phyloP scores from a whole-genome alignment of 2,329 filamentous ascomycete genomes.

The Colletotrichum chlorophyti region DNA sequence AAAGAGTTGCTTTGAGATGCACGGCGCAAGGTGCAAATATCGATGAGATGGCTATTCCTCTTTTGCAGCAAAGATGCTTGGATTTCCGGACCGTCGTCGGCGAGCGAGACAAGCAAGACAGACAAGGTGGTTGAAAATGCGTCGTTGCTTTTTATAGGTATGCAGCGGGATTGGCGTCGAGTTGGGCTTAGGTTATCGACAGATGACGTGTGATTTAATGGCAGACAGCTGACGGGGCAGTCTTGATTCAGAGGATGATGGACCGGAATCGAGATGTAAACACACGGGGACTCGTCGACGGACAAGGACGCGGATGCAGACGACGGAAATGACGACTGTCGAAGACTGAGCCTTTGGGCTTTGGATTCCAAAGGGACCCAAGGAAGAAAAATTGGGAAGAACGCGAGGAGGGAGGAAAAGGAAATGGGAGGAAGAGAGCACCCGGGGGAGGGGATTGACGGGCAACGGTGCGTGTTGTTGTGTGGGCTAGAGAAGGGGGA shows the following conservation, averaged over 20 bases:
- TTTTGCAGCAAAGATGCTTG: constrained; percentile 13
- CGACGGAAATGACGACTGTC: constrained; percentile 21
- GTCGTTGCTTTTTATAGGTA: constrained; percentile 5
- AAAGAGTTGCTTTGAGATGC: not conserved
- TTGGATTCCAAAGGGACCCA: constrained; percentile 24
- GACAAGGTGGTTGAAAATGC: constrained; percentile 1
- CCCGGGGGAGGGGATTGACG: constrained; percentile 48
- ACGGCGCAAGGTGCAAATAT: not conserved
- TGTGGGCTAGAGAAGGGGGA: constrained; percentile 30
- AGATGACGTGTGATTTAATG: constrained; percentile 18
- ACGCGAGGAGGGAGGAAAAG: constrained; percentile 40
- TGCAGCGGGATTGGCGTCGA: not conserved
- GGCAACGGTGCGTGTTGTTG: constrained; percentile 47
- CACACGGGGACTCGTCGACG: constrained; percentile 1
- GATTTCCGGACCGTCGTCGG: constrained; percentile 5
- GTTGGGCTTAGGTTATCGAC: constrained; percentile 11
- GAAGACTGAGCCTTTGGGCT: constrained; percentile 31
- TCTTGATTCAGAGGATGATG: constrained; percentile 17
- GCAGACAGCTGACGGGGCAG: constrained; percentile 18
- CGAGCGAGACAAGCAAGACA: not conserved
- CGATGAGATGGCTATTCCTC: not conserved
- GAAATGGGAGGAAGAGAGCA: constrained; percentile 43
- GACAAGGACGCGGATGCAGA: constrained; percentile 2
- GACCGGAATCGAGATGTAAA: constrained; percentile 14
- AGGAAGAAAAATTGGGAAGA: constrained; percentile 43